Conservation (phyloP, 208 protist genomes). For the Acanthamoeba lenticulata region DNA sequence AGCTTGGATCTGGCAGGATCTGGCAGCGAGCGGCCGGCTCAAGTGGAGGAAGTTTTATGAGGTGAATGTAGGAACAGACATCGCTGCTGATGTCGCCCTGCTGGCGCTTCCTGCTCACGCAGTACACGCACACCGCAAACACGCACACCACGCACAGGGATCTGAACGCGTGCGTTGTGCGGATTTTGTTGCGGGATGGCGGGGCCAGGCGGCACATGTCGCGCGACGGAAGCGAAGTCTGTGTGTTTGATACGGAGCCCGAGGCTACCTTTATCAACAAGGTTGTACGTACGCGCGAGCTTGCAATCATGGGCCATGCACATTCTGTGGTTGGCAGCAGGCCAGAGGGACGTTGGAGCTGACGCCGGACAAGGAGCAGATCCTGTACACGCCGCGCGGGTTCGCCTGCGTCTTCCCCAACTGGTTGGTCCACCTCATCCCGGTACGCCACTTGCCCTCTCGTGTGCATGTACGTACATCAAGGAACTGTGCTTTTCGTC, state of each 20-base stretch:
- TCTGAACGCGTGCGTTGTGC: neutral
- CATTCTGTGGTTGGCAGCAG: neutral
- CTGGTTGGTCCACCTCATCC: neutral
- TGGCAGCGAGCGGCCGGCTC: too few relatives aligned
- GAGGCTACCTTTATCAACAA: neutral
- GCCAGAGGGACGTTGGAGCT: neutral
- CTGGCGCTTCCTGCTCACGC: neutral
- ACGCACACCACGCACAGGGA: too few relatives aligned
- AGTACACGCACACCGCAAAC: too few relatives aligned
- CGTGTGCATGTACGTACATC: neutral
- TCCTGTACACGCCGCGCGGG: neutral
- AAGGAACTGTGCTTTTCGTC: too few relatives aligned
- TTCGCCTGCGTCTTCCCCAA: neutral
- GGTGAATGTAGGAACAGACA: too few relatives aligned
- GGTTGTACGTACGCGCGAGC: neutral
- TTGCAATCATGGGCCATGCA: too few relatives aligned
- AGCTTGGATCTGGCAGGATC: too few relatives aligned
- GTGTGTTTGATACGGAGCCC: neutral
- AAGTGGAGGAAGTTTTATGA: too few relatives aligned
- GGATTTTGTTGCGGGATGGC: too few relatives aligned
- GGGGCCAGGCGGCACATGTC: neutral
- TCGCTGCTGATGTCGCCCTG: neutral
- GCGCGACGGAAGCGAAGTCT: neutral
- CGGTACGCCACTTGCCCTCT: neutral
- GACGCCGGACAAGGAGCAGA: neutral